Evolutionary conservation across 495 filamentous ascomycete species (phyloP).

Genomic region (Podospora conica): DNA sequence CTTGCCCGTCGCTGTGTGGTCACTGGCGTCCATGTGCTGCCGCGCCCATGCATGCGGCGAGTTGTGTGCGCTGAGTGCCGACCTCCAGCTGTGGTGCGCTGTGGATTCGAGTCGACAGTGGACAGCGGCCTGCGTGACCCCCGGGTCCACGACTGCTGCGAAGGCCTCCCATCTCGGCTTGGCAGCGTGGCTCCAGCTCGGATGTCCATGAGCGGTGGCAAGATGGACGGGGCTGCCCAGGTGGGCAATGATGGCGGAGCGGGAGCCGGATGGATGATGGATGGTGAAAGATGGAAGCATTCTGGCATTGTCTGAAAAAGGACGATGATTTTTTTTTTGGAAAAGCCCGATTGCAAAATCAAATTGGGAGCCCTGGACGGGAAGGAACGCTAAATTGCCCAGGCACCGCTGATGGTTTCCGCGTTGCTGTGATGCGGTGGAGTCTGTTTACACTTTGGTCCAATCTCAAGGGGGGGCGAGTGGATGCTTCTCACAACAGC

Average conservation of each 20-base stretch:
- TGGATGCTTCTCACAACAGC: not conserved
- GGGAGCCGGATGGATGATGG: no score
- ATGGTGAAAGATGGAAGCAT: no score
- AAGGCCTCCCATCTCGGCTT: not conserved
- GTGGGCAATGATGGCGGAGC: not conserved
- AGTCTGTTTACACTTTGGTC: not conserved
- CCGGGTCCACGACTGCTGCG: not conserved
- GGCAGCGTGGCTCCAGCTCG: not conserved
- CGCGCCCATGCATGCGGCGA: not conserved
- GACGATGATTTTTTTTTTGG: no score
- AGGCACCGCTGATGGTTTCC: no score
- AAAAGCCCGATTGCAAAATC: no score
- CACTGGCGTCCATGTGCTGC: no score
- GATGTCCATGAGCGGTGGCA: not conserved
- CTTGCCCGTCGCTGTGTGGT: no score
- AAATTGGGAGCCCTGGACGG: no score
- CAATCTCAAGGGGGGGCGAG: not conserved
- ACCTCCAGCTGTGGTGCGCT: not conserved
- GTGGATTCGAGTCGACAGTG: not conserved
- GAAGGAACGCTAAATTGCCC: no score
- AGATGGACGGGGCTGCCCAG: not conserved
- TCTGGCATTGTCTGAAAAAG: no score
- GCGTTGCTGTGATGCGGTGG: not conserved
- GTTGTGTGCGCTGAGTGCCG: not conserved
- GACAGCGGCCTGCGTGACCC: not conserved